A percentile compares a stretch with the other conserved stretches of the same genome.
Conservation (phyloP, 2,329 filamentous ascomycete species). For the Macrophomina phaseolina region DNA sequence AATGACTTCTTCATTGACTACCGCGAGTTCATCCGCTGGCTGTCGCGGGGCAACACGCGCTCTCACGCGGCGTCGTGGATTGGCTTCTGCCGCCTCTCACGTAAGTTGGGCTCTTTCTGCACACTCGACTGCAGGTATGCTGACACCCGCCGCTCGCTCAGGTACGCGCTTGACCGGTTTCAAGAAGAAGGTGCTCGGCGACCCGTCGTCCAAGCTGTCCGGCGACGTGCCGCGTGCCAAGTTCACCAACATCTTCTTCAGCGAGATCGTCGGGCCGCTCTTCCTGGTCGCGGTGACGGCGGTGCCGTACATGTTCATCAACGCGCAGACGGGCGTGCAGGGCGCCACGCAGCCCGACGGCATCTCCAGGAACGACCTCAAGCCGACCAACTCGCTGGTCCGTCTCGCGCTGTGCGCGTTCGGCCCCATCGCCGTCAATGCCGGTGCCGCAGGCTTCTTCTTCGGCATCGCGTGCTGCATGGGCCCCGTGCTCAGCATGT, state of each 20-base stretch:
- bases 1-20: constrained; percentile 99
- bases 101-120: constrained; percentile 41
- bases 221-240: constrained; percentile 87
- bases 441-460: constrained; percentile 76
- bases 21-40: constrained; percentile 94
- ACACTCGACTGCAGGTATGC: too few species aligned
- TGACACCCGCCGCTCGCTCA: too few species aligned
- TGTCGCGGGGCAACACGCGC: constrained; percentile 95
- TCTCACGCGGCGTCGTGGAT: constrained; percentile 98
- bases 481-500: constrained; percentile 95
- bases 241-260: constrained; percentile 90
- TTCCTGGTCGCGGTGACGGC: constrained; percentile 79
- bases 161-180: constrained; percentile 91
- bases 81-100: constrained; percentile 90
- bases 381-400: constrained; percentile 72
- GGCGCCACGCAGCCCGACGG: constrained; percentile 44
- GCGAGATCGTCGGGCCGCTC: constrained; percentile 85
- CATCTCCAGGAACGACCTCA: constrained; percentile 37
- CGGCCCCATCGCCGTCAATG: constrained; percentile 86
- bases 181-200: constrained; percentile 92
- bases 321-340: constrained; percentile 85
- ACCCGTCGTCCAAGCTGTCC: constrained; percentile 91
- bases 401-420: constrained; percentile 83
- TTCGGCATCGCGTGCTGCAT: constrained; percentile 98
- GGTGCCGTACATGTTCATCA: constrained; percentile 94